These are phyloP conservation scores for Lactuca sativa DNA, from an alignment of 129 eudicot genomes.

Conservation along the genomic window DNA sequence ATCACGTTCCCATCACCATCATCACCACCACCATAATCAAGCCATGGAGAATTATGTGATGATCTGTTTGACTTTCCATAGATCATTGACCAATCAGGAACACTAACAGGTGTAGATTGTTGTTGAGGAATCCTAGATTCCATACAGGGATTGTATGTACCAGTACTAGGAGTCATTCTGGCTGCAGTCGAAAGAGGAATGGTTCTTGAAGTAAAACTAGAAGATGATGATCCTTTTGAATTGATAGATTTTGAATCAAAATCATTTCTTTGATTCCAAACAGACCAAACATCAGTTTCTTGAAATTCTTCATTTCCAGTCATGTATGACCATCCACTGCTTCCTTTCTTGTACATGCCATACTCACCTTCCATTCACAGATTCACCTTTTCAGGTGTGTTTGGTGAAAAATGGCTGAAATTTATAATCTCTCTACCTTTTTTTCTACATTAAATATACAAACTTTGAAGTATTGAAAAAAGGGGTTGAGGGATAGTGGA, in stretches of 20 bases:
- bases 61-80: constrained; percentile 54
- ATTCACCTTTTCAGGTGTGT: constrained; percentile 20
- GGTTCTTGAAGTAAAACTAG: constrained; percentile 29
- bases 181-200: constrained; percentile 44
- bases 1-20: constrained; percentile 39
- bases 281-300: constrained; percentile 78
- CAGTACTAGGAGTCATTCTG: constrained; percentile 59
- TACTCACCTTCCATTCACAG: constrained; percentile 48
- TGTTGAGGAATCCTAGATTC: constrained; percentile 42
- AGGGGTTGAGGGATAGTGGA: constrained; percentile 21
- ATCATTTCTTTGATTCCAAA: constrained; percentile 35
- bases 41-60: constrained; percentile 37
- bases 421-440: constrained; percentile 18
- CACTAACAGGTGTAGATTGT: constrained; percentile 73
- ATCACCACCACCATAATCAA: constrained; percentile 35
- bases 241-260: constrained; percentile 20
- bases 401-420: constrained; percentile 13
- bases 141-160: constrained; percentile 12
- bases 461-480: constrained; percentile 10
- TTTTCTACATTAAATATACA: constrained; percentile 15
- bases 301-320: constrained; percentile 60
- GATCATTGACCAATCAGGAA: constrained; percentile 89
- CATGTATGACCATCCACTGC: constrained; percentile 54
- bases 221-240: constrained; percentile 28
- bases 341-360: constrained; percentile 52